Percentiles rank a stretch among this genome's conserved stretches.
Evolutionary conservation across 495 filamentous ascomycete species (phyloP).

Genomic region (Aspergillus leporis): DNA sequence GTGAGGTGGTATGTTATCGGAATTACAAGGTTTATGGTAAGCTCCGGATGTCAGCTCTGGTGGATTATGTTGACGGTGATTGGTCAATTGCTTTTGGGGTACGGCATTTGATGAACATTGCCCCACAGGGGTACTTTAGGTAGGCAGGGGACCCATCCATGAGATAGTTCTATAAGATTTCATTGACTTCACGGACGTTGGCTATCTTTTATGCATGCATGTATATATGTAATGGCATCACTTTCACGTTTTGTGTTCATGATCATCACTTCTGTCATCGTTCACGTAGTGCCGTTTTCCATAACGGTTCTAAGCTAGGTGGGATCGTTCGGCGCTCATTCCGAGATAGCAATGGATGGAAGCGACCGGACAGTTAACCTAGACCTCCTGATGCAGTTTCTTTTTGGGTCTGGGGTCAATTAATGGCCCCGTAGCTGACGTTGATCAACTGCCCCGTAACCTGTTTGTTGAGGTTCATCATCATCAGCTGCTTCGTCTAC

Average conservation of each 20-base stretch:
- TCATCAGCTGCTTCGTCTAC: slow-evolving; percentile 19
- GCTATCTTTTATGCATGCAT: not conserved
- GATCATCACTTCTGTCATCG: not conserved
- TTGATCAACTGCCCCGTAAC: not conserved
- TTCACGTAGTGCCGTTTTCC: not conserved
- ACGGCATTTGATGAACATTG: not conserved
- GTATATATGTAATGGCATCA: not conserved
- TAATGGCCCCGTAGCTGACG: not conserved
- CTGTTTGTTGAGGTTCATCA: slow-evolving; percentile 12
- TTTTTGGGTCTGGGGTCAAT: not conserved
- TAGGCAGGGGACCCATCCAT: too few relatives aligned
- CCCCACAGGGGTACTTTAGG: not conserved
- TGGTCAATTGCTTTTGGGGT: not conserved
- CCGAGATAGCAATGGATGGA: not conserved
- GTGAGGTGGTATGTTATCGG: not conserved
- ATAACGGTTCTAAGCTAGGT: not conserved
- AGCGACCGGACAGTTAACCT: not conserved
- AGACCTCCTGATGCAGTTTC: not conserved
- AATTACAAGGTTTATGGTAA: slow-evolving; percentile 2
- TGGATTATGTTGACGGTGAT: not conserved
- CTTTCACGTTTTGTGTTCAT: not conserved
- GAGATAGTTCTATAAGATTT: not conserved
- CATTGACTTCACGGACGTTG: not conserved
- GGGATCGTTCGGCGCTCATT: not conserved
- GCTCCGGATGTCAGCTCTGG: not conserved